Base-by-base conservation (phyloP, 495 filamentous ascomycete genomes). In the Amorphotheca resinae region DNA sequence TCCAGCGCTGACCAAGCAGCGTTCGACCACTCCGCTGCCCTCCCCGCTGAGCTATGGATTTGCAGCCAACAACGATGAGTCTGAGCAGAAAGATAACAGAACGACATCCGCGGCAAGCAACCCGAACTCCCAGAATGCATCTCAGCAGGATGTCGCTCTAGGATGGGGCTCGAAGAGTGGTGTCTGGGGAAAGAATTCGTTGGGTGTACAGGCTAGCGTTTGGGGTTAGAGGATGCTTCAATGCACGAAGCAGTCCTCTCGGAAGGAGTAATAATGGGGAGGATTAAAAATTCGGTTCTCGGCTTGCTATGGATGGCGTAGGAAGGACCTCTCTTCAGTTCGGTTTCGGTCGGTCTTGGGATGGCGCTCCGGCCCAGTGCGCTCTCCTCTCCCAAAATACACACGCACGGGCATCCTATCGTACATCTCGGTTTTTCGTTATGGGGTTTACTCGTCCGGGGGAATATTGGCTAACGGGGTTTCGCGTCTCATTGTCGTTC, bases 1-100 rank as follows among this genome's bases (percentile, higher is more conserved):
- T 59, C 53, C 53, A 36, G 53, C 50, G 3, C 38, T 56, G 44
- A 84, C 73, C 67, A 94, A 93, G 70, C 25, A 28, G 25, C 82
- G 87, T 20, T 81, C 87, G 1, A 93, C 82, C 3, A 93, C 88
- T 12, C 87, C 91, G 41, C 70, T 95, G 16, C 84, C 87, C 17
- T 95, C 88, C 22, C 88, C 91, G 3, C 62, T 96, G 26, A 82
- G 77, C 61, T 87, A 87, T 52, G 79, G 84, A 12, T 84, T 87
- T 56, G 78, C 72, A 1, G 67, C 66, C 18, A 57, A 57, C 14
- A 60, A 56, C 30, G 63, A 66, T 14, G 48, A 38, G 12, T 23
- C 18, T 2, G 60, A 65, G 22, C 44, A 41, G 22, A 38, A 46
- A 16, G 54, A 50, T 21, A 31, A 17, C 22, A 39, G 54, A 21